A percentile compares a stretch with the other conserved stretches of the same genome.
These are phyloP conservation scores for Candida stauntonica DNA, from an alignment of 805 yeast genomes.

Conservation along the genomic window DNA sequence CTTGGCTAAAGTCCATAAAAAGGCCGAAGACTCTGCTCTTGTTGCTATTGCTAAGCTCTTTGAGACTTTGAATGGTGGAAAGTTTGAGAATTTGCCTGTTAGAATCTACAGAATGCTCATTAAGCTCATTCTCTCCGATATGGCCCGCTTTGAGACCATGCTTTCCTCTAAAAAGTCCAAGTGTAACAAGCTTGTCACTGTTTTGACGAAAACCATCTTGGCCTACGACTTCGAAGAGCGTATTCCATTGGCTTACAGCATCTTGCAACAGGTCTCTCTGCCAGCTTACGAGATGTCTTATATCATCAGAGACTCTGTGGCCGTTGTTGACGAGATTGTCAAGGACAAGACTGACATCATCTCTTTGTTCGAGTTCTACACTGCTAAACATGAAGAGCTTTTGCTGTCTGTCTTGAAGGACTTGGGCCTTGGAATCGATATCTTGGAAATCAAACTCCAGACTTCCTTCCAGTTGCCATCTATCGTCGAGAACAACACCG, in stretches of 20 bases:
- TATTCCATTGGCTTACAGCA: slow-evolving; percentile 32
- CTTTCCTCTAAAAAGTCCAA: slow-evolving; percentile 27
- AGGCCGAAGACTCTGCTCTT: slow-evolving; percentile 41
- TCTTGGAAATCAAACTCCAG: slow-evolving; percentile 63
- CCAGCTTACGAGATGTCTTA: slow-evolving; percentile 35
- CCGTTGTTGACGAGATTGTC: slow-evolving; percentile 31
- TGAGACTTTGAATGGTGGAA: slow-evolving; percentile 41
- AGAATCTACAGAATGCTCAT: slow-evolving; percentile 32
- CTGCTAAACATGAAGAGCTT: slow-evolving; percentile 33
- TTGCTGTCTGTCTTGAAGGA: slow-evolving; percentile 37
- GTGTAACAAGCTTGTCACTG: slow-evolving; percentile 40
- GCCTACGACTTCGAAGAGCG: slow-evolving; percentile 38
- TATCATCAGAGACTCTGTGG: slow-evolving; percentile 36
- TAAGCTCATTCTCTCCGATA: slow-evolving; percentile 26
- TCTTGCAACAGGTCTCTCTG: slow-evolving; percentile 30
- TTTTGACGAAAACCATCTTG: slow-evolving; percentile 39
- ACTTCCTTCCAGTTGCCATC: slow-evolving; percentile 43
- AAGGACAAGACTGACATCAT: slow-evolving; percentile 36
- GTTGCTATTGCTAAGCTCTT: slow-evolving; percentile 43
- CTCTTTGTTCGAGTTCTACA: slow-evolving; percentile 36
- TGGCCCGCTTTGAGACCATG: slow-evolving; percentile 23
- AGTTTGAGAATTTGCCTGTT: slow-evolving; percentile 37
- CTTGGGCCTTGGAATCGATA: slow-evolving; percentile 34
- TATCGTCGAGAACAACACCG: background rate
- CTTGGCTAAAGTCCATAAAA: slow-evolving; percentile 39